phyloP scores from a whole-genome alignment of 306 rosid species.

The Gastrolobium bilobum region DNA sequence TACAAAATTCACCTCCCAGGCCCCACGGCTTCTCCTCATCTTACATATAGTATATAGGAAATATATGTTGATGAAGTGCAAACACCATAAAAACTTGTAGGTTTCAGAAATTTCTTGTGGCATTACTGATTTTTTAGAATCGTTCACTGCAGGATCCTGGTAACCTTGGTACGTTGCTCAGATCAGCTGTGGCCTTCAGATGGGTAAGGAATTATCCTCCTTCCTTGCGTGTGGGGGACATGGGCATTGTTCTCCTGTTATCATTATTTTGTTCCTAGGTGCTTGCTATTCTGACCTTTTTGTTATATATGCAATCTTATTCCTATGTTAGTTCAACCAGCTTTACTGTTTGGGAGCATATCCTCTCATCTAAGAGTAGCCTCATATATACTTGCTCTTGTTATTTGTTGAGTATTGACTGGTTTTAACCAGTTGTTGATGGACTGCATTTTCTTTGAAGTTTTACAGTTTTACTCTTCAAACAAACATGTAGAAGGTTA shows the following conservation, averaged over 20 bases:
- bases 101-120: constrained; percentile 44
- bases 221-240: neutral
- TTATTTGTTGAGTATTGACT: constrained; percentile 25
- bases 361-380: constrained; percentile 32
- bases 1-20: neutral
- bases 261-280: neutral
- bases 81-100: constrained; percentile 14
- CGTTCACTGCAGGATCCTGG: constrained; percentile 87
- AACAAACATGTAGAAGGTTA: constrained; percentile 11
- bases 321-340: neutral
- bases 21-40: neutral
- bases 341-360: constrained; percentile 3
- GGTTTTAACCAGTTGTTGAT: constrained; percentile 26
- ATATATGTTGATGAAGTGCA: neutral
- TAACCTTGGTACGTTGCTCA: constrained; percentile 88
- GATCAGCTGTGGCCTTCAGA: constrained; percentile 90
- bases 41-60: constrained; percentile 4
- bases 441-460: constrained; percentile 31
- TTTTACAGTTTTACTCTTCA: constrained; percentile 5
- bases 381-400: neutral
- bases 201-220: constrained; percentile 73
- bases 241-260: constrained; percentile 13
- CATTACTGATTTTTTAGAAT: constrained; percentile 44
- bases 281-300: constrained; percentile 24
- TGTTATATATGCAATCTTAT: constrained; percentile 21